Evolutionary conservation across 2,329 filamentous ascomycete genomes (phyloP), one percentile per base, ranked within the genome.

Genomic region (Juglanconis sp.): DNA sequence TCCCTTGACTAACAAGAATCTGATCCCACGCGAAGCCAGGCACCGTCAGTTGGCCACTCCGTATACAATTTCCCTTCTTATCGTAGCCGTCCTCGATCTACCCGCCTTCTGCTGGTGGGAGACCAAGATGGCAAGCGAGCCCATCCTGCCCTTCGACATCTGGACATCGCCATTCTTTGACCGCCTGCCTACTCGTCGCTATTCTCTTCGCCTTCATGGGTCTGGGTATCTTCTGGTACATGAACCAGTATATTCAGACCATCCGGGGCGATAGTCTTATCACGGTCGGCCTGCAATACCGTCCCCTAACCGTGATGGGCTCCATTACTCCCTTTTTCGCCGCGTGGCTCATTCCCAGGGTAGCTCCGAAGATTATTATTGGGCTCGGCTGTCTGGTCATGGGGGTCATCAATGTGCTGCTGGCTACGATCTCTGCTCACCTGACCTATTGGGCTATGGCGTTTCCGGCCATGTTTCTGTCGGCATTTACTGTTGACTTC

Each of bases 351-450:
- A 69, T 76, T 7, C 72, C 71, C 2, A 68, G 71, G 5, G 44
- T 74, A 7, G 67, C 71, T 0, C 72, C 72, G 2, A 70, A 74
- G 60, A 69, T 66, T 62, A 75, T 76, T 61, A 68, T 75, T 4
- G 73, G 67, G 3, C 66, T 73, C 15, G 73, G 73, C 1, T 68
- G 68, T 3, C 53, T 69, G 5, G 67, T 69, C 1, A 69, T 71
- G 35, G 59, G 70, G 1, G 59, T 66, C 1, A 69, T 69, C 2
- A 73, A 68, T 24, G 63, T 66, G 1, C 62, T 73, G 1, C 65
- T 75, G 58, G 71, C 72, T 10, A 73, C 73, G 7, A 68, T 75
- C 35, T 71, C 72, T 0, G 52, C 67, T 6, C 63, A 72, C 5
- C 71, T 73, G 57, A 69, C 63, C 2, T 76, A 74, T 60, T 76